Percentiles rank a stretch among this genome's conserved stretches.
phyloP scores from a whole-genome alignment of 768 basidiomycete species.

The Lanmaoa rubissima region DNA sequence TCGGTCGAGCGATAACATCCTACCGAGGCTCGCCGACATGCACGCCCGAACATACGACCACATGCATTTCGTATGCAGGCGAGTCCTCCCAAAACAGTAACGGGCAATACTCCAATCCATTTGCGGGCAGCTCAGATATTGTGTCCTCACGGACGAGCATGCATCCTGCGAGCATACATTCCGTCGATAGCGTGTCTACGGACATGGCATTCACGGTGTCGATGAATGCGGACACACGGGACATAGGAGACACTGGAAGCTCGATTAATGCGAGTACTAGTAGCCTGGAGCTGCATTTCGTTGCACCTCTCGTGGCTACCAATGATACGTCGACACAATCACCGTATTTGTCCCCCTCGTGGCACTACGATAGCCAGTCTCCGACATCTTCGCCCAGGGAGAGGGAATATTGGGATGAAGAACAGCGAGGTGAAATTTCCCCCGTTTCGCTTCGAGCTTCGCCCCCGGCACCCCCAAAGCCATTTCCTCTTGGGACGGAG shows the following conservation, averaged over 20 bases:
- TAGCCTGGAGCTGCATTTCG: constrained; percentile 22
- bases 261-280: constrained; percentile 9
- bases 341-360: constrained; percentile 10
- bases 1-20: neutral
- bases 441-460: neutral
- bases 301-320: constrained; percentile 3
- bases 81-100: constrained; percentile 12
- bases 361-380: constrained; percentile 17
- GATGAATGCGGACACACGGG: neutral
- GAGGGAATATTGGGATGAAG: neutral
- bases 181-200: constrained; percentile 12
- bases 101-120: constrained; percentile 15
- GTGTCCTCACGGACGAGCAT: constrained; percentile 14
- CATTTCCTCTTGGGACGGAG: constrained; percentile 6
- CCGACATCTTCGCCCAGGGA: neutral
- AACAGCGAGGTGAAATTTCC: neutral
- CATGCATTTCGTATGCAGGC: neutral
- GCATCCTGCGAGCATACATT: neutral
- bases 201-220: neutral
- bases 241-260: neutral
- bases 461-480: neutral
- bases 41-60: neutral
- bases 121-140: constrained; percentile 9
- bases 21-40: neutral
- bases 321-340: constrained; percentile 1